A percentile compares a stretch with the other conserved stretches of the same genome.
Conservation (phyloP, 73 alveolate genomes). For the Tetrahymena elliotti region DNA sequence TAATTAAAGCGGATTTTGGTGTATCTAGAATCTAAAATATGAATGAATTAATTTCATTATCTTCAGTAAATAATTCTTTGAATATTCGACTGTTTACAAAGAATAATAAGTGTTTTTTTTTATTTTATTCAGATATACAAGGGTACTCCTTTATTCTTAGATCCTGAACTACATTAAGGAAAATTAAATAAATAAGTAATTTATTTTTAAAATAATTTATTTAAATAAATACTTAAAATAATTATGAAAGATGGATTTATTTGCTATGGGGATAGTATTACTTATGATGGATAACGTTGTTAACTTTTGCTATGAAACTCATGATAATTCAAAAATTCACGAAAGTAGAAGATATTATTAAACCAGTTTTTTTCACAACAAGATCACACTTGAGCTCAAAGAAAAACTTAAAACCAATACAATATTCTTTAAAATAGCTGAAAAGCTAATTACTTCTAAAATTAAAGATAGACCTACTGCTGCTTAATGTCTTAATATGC, state of each 20-base stretch:
- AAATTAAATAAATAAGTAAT: not conserved
- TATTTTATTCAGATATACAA: too few species aligned
- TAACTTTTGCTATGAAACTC: not conserved
- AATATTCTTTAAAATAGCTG: not conserved
- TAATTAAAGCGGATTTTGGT: not conserved
- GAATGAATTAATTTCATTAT: not conserved
- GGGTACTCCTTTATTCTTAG: not conserved
- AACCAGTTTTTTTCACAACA: not conserved
- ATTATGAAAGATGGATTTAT: not conserved
- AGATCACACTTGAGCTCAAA: not conserved
- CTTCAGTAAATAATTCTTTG: not conserved
- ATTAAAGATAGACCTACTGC: not conserved
- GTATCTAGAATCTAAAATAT: not conserved
- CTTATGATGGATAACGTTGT: not conserved
- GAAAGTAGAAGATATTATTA: not conserved
- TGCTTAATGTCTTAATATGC: not conserved
- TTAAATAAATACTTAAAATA: too few species aligned
- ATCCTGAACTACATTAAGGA: not conserved
- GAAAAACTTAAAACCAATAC: not conserved
- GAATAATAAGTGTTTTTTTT: too few species aligned
- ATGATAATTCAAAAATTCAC: not conserved
- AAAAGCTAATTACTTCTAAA: not conserved
- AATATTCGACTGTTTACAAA: too few species aligned
- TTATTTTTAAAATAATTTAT: too few species aligned
- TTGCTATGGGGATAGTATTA: not conserved